A percentile compares a stretch with the other conserved stretches of the same genome.
phyloP scores from a whole-genome alignment of 2,329 filamentous ascomycete genomes.

The Graphilbum fragrans region DNA sequence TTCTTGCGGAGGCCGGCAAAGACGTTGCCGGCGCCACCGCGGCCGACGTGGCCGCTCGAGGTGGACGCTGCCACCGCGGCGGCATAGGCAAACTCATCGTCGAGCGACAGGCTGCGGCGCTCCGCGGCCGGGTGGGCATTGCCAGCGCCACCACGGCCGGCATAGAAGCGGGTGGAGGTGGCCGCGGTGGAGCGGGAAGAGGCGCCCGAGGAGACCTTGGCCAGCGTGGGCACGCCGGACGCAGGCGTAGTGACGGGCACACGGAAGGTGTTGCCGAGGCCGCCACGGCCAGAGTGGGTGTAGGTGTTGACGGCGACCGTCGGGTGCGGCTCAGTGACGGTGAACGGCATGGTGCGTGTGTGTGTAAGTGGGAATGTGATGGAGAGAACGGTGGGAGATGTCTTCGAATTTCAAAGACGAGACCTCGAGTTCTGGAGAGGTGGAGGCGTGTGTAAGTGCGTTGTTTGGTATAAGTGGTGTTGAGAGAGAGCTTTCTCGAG shows the following conservation, averaged over 20 bases:
- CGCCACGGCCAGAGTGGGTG: conserved; percentile 42
- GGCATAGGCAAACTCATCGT: conserved; percentile 50
- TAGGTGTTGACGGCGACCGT: conserved; percentile 32
- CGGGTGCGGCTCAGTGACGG: conserved; percentile 36
- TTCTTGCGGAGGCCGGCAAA: conserved; percentile 13
- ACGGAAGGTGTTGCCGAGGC: conserved; percentile 43
- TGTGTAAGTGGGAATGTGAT: conserved; percentile 3
- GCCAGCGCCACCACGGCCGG: conserved; percentile 55
- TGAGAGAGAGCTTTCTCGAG: too few species aligned
- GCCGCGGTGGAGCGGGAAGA: conserved; percentile 22
- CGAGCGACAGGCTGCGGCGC: conserved; percentile 51
- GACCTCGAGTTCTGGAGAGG: background rate
- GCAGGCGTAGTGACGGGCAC: conserved; percentile 28
- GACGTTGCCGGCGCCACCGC: conserved; percentile 52
- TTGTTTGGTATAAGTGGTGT: too few species aligned
- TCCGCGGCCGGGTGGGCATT: conserved; percentile 43
- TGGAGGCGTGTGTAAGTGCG: too few species aligned
- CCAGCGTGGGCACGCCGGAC: conserved; percentile 37
- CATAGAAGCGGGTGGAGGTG: conserved; percentile 42
- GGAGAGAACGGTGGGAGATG: background rate
- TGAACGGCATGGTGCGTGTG: conserved; percentile 29
- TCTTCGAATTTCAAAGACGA: background rate
- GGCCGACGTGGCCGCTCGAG: conserved; percentile 46
- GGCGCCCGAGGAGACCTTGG: conserved; percentile 27
- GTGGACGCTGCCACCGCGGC: conserved; percentile 38